phyloP scores from a whole-genome alignment of 176 grass and related monocot genomes.

The Metroxylon sagu region DNA sequence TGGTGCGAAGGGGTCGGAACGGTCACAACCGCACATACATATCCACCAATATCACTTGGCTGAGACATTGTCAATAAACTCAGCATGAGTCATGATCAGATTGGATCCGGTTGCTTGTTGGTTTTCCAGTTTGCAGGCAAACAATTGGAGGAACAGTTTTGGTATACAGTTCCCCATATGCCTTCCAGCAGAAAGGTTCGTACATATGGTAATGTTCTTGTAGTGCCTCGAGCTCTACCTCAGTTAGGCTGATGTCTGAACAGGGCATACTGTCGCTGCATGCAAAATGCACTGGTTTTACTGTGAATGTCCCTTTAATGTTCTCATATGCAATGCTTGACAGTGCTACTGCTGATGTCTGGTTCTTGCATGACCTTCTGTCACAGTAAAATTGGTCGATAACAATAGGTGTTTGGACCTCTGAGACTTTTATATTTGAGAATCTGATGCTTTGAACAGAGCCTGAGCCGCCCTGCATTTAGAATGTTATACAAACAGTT shows the following conservation, averaged over 20 bases:
- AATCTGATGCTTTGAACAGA: conserved; percentile 79
- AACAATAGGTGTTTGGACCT: conserved; percentile 84
- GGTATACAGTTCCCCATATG: conserved; percentile 76
- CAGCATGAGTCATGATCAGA: conserved; percentile 74
- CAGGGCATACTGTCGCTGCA: conserved; percentile 84
- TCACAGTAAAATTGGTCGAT: conserved; percentile 98
- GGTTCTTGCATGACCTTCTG: conserved; percentile 55
- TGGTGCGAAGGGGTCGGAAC: conserved; percentile 65
- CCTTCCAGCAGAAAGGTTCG: conserved; percentile 89
- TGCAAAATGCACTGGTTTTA: conserved; percentile 83
- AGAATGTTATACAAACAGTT: conserved; percentile 8
- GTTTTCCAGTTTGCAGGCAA: conserved; percentile 92
- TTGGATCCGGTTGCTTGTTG: conserved; percentile 64
- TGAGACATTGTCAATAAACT: conserved; percentile 10
- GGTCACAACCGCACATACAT: conserved; percentile 39
- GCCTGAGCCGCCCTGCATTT: conserved; percentile 64
- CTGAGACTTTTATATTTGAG: conserved; percentile 77
- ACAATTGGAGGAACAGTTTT: conserved; percentile 62
- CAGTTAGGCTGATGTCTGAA: conserved; percentile 78
- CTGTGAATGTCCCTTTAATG: conserved; percentile 77
- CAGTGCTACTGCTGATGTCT: conserved; percentile 68
- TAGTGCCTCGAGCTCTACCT: conserved; percentile 58
- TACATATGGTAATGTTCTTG: conserved; percentile 69
- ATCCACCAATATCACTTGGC: conserved; percentile 32
- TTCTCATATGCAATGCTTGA: conserved; percentile 82